Base-by-base conservation (phyloP, 2,329 filamentous ascomycete genomes). In the Lachnellula hyalina region DNA sequence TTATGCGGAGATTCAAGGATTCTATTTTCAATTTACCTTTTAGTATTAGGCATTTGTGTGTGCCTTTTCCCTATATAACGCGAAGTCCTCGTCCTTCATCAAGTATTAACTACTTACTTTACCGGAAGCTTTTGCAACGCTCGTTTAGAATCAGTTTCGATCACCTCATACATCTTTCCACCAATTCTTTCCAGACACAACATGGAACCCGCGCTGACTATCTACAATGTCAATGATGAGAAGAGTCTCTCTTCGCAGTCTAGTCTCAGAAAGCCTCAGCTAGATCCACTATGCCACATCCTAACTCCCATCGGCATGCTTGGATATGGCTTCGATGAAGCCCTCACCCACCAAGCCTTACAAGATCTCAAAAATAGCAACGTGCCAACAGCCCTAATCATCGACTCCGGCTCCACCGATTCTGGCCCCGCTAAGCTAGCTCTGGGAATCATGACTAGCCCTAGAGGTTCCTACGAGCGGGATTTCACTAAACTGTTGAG, bases 231-330 rank as follows among this genome's bases (percentile, higher is more conserved):
- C 3, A 11, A 32, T 32, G 28, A 12, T 9, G 9, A 32, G 9
- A 32, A 12, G 11, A 32, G 28, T 32, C 14, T 21, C 35, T 0
- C 9, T 12, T 34, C 36, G 12, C 19, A 34, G 41, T 14, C 17
- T 19, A n/a, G 3, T 19, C 15, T 36, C 4, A 17, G 21, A 44
- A 17, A 12, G 1, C 19, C 5, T 19, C 41, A 44, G 19, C 41
- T 44, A 8, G 28, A 44, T n/a, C 55, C 54, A 19, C 47, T 73
- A 21, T 73, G 72, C 56, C 66, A 72, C 9, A 75, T 79, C 44
- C 59, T 78, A 2, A 74, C 77, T 0, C 76, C 76, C 0, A 72
- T 77, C 14, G 76, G 74, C 32, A 78, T 77, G 74, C 63, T 79
- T 7, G 76, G 77, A 5, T 80, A 77, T 54, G 77, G 77, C 25